Evolutionary conservation across 176 grass and related monocot species (phyloP), one percentile per base, ranked within the genome.

Genomic region (Hordeum vulgare): DNA sequence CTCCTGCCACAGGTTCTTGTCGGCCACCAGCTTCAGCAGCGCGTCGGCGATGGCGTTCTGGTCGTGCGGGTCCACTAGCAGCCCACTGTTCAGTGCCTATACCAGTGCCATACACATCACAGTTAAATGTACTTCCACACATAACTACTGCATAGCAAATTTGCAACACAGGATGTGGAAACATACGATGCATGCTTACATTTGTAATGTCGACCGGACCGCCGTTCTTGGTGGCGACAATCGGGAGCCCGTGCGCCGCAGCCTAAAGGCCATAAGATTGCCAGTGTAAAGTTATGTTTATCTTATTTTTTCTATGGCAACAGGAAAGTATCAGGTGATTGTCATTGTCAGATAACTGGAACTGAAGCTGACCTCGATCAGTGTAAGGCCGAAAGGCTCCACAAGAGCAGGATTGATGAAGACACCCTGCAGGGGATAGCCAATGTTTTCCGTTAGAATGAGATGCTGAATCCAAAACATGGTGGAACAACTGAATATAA

Each of bases 361-460:
- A 7, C 26, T 44, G 14, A 74, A 80, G 7, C 58, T 84, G 29
- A 98, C 96, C 93, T 98, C 96, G 9, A 98, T 98, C 68, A 98
- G 81, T 80, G 96, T 98, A 70, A 98, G 96, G 67, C 96, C 96
- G 64, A 98, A 98, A 20, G 96, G 96, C 64, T 98, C 96, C 13
- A 98, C 96, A 15, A 98, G 93, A 89, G 96, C 96, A 71, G 96
- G 93, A 85, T 98, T 98, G 71, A 98, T 98, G 76, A 98, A 98
- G 63, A 98, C 96, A 44, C 96, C 96, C 96, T 96, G 80, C 37
- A 88, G 29, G 12, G 21, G 66, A 61, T 34, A 51, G 11, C 9
- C 11, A 66, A 39, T 27, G 17, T 45, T 51, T 85, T 47, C 15
- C 1, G 37, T 76, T 26, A 79, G 86, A 11, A 56, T 59, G 42